Base-by-base conservation (phyloP, 2,329 filamentous ascomycete species). In the Fusarium setosum region DNA sequence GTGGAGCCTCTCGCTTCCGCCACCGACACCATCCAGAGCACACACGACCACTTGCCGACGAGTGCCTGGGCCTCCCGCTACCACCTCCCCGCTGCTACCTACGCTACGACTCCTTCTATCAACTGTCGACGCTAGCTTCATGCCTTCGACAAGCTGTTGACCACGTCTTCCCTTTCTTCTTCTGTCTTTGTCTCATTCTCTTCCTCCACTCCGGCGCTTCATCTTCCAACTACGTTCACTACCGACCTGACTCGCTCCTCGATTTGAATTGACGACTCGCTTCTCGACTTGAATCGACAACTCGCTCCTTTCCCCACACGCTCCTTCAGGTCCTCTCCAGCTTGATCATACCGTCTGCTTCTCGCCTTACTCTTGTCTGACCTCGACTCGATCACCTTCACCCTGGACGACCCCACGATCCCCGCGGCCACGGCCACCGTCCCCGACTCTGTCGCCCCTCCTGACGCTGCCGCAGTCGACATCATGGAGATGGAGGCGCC, bases 401-500 rank as follows among this genome's bases (percentile, higher is more conserved):
- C 75, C 63, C 82, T 87, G 84, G 85, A 88, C 53, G 69, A 72
- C 57, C 59, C 55, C 49, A 69, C 72, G 58, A 71, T 67, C 41
- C 51, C 66, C 63, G 69, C 64, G 61, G 62, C 67, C 42, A 45
- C 65, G 61, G 64, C 68, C 64, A 56, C 61, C 47, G 23, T 48
- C 12, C 48, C 67, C 35, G 65, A 67, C 50, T 54, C 53, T 52
- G 45, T 56, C 31, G 52, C 62, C 55, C 56, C 63, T 56, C 59
- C 45, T 63, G 68, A 71, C 68, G 56, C 45, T 15, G 81, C 84
- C 82, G 79, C 80, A 59, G 75, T 84, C 70, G 82, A 84, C 71
- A 82, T 70, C 61, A 84, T 85, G 81, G 86, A 88, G 56, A 73
- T 72, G 53, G 75, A 76, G 41, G 62, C 70, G 31, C 65, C 59